Evolutionary conservation across 2,329 filamentous ascomycete species (phyloP).

Genomic region (Colletotrichum karsti): DNA sequence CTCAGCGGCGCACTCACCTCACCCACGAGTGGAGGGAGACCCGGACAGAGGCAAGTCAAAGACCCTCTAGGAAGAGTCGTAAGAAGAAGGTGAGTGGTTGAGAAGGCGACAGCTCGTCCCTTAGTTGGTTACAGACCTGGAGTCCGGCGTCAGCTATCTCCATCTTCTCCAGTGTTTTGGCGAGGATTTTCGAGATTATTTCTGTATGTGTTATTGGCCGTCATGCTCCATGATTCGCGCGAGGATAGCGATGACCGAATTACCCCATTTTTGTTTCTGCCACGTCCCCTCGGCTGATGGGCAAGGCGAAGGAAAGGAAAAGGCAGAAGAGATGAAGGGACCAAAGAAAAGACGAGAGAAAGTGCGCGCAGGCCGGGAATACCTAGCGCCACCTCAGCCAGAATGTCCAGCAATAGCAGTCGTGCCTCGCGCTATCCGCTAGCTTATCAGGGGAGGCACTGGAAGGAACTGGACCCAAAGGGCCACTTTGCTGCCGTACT

Average conservation of each 20-base stretch:
- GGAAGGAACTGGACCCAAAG: neutral
- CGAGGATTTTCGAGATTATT: slow-evolving; percentile 13
- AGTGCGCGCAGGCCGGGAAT: slow-evolving; percentile 1
- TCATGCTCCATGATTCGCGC: slow-evolving; percentile 18
- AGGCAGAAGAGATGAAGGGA: slow-evolving; percentile 12
- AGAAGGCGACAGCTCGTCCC: neutral
- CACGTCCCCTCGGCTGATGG: slow-evolving; percentile 6
- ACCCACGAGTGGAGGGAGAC: neutral
- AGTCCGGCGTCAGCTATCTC: slow-evolving; percentile 2
- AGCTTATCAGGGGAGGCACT: slow-evolving; percentile 20
- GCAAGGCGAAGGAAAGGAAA: neutral
- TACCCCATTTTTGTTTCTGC: slow-evolving; percentile 22
- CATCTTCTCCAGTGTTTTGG: slow-evolving; percentile 23
- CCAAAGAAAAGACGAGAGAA: slow-evolving; percentile 2
- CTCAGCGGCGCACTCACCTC: neutral
- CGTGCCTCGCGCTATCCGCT: slow-evolving; percentile 18
- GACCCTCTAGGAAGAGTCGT: neutral
- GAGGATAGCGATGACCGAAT: slow-evolving; percentile 24
- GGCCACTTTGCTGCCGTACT: neutral
- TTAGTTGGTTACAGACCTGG: slow-evolving; percentile 10
- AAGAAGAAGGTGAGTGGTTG: neutral
- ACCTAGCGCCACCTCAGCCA: slow-evolving; percentile 14
- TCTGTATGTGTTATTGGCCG: neutral
- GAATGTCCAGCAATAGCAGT: slow-evolving; percentile 8
- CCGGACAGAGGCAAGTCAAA: neutral